Base-by-base conservation (phyloP, 2,329 filamentous ascomycete species). In the Trichoderma endophyticum region DNA sequence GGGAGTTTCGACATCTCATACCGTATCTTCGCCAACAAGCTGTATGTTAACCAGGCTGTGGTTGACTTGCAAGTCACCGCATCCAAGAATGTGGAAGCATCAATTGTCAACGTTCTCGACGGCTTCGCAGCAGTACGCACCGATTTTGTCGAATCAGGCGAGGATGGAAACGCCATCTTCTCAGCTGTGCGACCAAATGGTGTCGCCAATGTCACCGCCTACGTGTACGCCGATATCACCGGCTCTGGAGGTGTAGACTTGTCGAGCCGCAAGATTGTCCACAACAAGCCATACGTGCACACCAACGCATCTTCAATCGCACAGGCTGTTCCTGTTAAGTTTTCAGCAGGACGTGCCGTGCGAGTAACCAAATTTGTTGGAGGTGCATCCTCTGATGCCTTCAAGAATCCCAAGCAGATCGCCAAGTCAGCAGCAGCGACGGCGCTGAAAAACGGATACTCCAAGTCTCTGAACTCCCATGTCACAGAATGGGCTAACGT, bases 331-430 rank as follows among this genome's bases (percentile, higher is more conserved):
- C 79, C 83, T 11, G 83, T 91, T 32, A 81, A 79, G 1, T 82
- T 93, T 7, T 81, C 81, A 34, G 85, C 86, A 3, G 87, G 87
- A 1, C 77, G 87, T 74, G 84, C 85, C 0, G 83, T 87, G 3
- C 87, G 84, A 1, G 80, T 93, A 60, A 87, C 85, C 61, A 94
- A 94, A 77, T 93, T 86, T 74, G 85, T 93, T 18, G 92, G 92
- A 32, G 86, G 85, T 63, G 91, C 92, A 4, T 92, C 91, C 1
- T 87, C 86, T 0, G 92, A 93, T 79, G 91, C 90, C 0, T 93
- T 93, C 76, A 73, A 81, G 0, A 81, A 91, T 73, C 87, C 91
- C 0, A 82, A 87, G 71, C 76, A 78, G 24, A 83, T 85, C 1
- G 92, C 92, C 2, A 83, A 84, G 71, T 78, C 84, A 6, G 90